Evolutionary conservation across 345 rosid genomes (phyloP).

Genomic region (Arabidopsis arenosa): DNA sequence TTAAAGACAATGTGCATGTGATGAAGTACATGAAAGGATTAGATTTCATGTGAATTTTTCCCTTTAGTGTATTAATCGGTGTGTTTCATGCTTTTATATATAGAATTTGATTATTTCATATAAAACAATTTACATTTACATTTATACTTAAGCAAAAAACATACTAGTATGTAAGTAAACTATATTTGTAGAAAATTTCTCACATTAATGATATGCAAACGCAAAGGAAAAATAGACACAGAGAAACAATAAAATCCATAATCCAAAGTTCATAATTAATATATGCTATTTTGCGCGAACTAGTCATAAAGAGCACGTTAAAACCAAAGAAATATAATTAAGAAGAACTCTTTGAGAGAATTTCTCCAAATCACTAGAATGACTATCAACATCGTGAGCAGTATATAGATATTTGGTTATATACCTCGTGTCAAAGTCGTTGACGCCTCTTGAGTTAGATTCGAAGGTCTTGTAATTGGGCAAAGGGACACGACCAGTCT

Average conservation of each 20-base stretch:
- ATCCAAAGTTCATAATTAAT: neutral
- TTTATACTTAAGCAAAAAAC: neutral
- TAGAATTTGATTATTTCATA: neutral
- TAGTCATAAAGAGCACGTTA: neutral
- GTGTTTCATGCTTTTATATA: constrained; percentile 3
- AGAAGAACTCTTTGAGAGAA: neutral
- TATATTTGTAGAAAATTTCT: neutral
- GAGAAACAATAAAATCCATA: neutral
- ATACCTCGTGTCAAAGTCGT: constrained; percentile 55
- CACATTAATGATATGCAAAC: neutral
- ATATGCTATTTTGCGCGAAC: neutral
- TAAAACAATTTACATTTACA: neutral
- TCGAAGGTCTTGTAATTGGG: constrained; percentile 64
- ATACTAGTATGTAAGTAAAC: neutral
- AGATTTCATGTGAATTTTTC: constrained; percentile 63
- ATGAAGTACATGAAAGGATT: constrained; percentile 55
- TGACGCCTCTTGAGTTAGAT: constrained; percentile 46
- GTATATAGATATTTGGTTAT: neutral
- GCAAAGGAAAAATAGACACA: neutral
- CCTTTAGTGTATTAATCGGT: constrained; percentile 30
- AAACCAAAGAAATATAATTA: neutral
- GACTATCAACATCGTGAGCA: neutral
- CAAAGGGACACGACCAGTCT: constrained; percentile 70
- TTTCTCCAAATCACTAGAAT: neutral
- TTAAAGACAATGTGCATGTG: constrained; percentile 59